Percentiles rank a stretch among this genome's conserved stretches.
Evolutionary conservation across 2,329 filamentous ascomycete genomes (phyloP).

Genomic region (Phyllosticta citriasiana): DNA sequence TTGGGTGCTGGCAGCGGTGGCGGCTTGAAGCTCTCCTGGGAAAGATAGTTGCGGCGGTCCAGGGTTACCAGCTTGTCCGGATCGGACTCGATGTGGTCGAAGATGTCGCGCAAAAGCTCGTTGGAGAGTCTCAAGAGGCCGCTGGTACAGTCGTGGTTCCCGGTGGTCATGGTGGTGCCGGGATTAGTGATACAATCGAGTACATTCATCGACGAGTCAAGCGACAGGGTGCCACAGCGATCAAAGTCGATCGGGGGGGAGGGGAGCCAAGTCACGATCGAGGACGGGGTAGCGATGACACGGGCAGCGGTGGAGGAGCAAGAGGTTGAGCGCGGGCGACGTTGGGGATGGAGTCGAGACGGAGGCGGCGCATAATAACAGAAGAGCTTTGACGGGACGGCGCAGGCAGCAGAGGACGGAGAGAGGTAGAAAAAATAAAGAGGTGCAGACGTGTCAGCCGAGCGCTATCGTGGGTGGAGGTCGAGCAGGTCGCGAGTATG

Average conservation of each 20-base stretch:
- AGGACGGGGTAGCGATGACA: background rate
- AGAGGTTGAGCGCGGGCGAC: background rate
- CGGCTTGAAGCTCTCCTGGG: slow-evolving; percentile 41
- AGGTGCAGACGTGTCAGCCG: slow-evolving; percentile 12
- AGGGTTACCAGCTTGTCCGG: slow-evolving; percentile 41
- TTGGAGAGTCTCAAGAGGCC: slow-evolving; percentile 33
- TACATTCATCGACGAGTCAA: slow-evolving; percentile 17
- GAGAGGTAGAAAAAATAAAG: slow-evolving; percentile 6
- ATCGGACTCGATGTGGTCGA: slow-evolving; percentile 43
- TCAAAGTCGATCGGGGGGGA: background rate
- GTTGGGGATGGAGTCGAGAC: background rate
- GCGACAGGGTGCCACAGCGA: background rate
- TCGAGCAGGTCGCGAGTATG: slow-evolving; percentile 1
- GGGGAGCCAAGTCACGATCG: background rate
- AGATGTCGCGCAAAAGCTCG: slow-evolving; percentile 40
- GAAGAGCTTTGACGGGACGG: background rate
- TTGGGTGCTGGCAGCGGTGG: slow-evolving; percentile 32
- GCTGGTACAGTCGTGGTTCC: slow-evolving; percentile 15
- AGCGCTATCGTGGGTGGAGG: slow-evolving; percentile 13
- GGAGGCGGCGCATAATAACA: background rate
- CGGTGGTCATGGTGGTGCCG: slow-evolving; percentile 12
- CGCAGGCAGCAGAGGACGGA: background rate
- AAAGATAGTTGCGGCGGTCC: slow-evolving; percentile 41
- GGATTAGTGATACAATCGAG: no score
- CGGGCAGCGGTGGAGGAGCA: background rate